These are phyloP conservation scores for Poteriospumella lacustris DNA, from an alignment of 108 stramenopile genomes.

Conservation along the genomic window DNA sequence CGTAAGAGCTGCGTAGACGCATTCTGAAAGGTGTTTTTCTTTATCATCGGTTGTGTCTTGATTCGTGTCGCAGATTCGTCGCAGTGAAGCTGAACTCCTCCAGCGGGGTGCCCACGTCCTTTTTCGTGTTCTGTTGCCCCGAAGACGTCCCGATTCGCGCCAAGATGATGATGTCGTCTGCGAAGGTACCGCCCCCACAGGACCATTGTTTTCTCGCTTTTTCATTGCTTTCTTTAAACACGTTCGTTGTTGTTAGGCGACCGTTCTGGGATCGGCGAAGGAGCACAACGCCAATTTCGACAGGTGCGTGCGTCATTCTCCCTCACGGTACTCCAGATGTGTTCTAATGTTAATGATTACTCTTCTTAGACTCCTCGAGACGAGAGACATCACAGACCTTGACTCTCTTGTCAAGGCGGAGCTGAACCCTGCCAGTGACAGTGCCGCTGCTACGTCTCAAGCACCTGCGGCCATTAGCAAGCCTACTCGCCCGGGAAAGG, in stretches of 20 bases:
- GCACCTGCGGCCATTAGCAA: not conserved
- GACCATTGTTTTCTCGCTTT: not conserved
- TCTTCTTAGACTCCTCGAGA: too few species aligned
- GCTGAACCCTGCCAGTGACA: not conserved
- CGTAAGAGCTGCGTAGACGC: not conserved
- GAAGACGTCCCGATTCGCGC: not conserved
- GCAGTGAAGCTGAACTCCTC: not conserved
- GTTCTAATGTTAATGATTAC: too few species aligned
- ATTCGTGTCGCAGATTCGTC: not conserved
- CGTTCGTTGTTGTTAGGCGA: not conserved
- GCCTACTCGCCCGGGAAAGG: not conserved
- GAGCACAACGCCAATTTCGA: not conserved
- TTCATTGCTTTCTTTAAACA: not conserved
- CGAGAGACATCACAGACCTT: too few species aligned
- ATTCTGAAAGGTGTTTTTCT: not conserved
- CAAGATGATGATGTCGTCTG: constrained; percentile 3
- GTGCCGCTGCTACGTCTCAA: not conserved
- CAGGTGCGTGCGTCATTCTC: not conserved
- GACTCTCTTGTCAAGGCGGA: not conserved
- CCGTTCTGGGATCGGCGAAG: not conserved
- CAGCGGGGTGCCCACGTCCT: not conserved
- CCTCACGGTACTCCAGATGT: not conserved
- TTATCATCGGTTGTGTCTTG: not conserved
- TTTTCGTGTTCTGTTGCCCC: not conserved
- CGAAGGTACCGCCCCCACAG: not conserved